These are phyloP conservation scores for Fomitiporia mediterranea DNA, from an alignment of 1,284 basidiomycete species.

Conservation along the genomic window DNA sequence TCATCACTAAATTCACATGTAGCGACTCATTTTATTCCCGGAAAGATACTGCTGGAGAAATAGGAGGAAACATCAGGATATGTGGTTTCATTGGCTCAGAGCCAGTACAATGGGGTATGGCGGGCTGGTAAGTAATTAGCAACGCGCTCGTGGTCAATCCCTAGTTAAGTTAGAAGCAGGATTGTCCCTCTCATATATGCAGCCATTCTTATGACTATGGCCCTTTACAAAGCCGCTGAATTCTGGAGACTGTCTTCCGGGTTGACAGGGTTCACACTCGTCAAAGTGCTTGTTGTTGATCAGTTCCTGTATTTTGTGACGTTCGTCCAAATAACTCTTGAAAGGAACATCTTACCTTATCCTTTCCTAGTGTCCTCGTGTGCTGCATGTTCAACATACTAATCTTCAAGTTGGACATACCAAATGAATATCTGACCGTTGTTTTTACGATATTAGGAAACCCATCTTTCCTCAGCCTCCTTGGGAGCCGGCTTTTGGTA, in stretches of 20 bases:
- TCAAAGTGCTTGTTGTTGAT: constrained; percentile 1
- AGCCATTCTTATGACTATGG: constrained; percentile 1
- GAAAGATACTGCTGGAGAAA: neutral
- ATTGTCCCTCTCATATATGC: neutral
- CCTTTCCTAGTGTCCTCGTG: too few species aligned
- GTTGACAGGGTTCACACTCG: constrained; percentile 6
- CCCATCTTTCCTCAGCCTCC: too few species aligned
- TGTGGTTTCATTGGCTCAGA: neutral
- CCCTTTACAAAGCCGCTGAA: constrained; percentile 4
- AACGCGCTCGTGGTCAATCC: too few species aligned
- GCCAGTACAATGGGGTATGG: neutral
- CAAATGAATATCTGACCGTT: too few species aligned
- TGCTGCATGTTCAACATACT: too few species aligned
- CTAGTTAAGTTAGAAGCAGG: neutral
- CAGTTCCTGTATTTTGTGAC: constrained; percentile 1
- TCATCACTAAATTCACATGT: neutral
- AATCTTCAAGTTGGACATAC: too few species aligned
- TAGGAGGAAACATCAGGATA: neutral
- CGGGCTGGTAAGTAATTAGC: neutral
- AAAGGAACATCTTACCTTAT: too few species aligned
- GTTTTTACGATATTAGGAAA: too few species aligned
- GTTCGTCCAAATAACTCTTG: too few species aligned
- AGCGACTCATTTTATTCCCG: neutral
- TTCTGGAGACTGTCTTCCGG: constrained; percentile 2
- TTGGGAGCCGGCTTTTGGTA: too few species aligned